phyloP scores from a whole-genome alignment of 345 rosid genomes.

The Citrus maxima region DNA sequence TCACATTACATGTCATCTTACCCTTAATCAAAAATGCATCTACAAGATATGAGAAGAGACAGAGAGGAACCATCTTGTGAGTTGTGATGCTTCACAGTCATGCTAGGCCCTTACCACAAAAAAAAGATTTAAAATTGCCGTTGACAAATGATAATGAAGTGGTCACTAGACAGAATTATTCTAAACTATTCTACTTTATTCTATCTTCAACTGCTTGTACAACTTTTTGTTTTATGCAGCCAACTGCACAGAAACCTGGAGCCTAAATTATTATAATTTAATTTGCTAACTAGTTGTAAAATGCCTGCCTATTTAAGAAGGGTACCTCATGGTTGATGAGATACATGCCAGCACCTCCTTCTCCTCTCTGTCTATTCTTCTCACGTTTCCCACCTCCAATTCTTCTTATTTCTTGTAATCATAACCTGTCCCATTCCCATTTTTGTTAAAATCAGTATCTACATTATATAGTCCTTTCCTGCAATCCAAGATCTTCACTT shows the following conservation, averaged over 20 bases:
- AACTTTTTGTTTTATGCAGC: constrained; percentile 20
- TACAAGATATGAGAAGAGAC: background rate
- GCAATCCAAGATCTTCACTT: constrained; percentile 12
- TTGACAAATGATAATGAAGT: constrained; percentile 34
- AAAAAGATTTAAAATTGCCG: constrained; percentile 9
- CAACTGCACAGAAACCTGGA: constrained; percentile 21
- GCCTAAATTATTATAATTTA: constrained; percentile 4
- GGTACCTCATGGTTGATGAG: constrained; percentile 32
- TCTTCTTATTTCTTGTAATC: constrained; percentile 24
- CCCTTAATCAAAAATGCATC: background rate
- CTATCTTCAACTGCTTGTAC: constrained; percentile 30
- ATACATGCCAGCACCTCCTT: constrained; percentile 49
- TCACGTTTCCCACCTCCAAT: constrained; percentile 33
- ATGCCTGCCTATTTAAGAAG: constrained; percentile 49
- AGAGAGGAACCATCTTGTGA: constrained; percentile 33
- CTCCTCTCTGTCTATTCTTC: constrained; percentile 43
- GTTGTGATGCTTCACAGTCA: constrained; percentile 23
- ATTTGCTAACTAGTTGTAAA: constrained; percentile 17
- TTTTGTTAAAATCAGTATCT: constrained; percentile 10
- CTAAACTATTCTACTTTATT: constrained; percentile 24
- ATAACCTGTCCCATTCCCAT: constrained; percentile 10
- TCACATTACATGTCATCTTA: constrained; percentile 14
- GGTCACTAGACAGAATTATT: constrained; percentile 26
- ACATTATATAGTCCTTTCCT: constrained; percentile 8
- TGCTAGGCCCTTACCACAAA: constrained; percentile 14